Evolutionary conservation across 495 filamentous ascomycete genomes (phyloP).

Genomic region (Hypomontagnella monticulosa): DNA sequence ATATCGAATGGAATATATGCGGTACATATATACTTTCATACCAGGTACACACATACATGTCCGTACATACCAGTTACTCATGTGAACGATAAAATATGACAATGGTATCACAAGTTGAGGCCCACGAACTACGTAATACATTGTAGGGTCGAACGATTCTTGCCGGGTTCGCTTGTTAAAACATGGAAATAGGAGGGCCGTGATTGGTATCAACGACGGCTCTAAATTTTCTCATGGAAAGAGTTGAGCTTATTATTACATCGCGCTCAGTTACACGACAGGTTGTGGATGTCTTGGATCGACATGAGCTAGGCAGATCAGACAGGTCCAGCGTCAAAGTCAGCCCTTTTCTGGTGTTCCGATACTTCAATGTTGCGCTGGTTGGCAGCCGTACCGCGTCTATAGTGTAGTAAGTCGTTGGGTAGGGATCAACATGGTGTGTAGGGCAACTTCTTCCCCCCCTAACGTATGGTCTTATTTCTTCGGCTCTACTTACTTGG

Average conservation of each 20-base stretch:
- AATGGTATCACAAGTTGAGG: slow-evolving; percentile 18
- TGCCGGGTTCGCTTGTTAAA: slow-evolving; percentile 17
- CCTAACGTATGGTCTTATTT: no score
- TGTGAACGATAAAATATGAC: background rate
- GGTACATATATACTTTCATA: background rate
- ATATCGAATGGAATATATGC: slow-evolving; percentile 6
- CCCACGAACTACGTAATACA: slow-evolving; percentile 20
- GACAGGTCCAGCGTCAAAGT: background rate
- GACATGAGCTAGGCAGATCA: slow-evolving; percentile 12
- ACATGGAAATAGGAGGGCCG: slow-evolving; percentile 14
- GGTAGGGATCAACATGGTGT: slow-evolving; percentile 4
- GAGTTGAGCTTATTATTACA: slow-evolving; percentile 41
- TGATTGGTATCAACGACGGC: slow-evolving; percentile 20
- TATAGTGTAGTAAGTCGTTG: background rate
- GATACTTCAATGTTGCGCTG: no score
- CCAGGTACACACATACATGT: no score
- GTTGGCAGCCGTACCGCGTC: no score
- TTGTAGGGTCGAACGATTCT: slow-evolving; percentile 13
- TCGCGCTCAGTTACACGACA: slow-evolving; percentile 29
- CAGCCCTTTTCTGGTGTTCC: no score
- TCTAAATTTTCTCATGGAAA: slow-evolving; percentile 21
- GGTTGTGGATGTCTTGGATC: slow-evolving; percentile 11
- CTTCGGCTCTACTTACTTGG: slow-evolving; percentile 12
- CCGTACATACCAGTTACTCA: background rate
- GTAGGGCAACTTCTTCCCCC: no score